Percentiles rank a stretch among this genome's conserved stretches.
These are phyloP conservation scores for Botryotinia calthae DNA, from an alignment of 2,329 filamentous ascomycete species.

Conservation along the genomic window DNA sequence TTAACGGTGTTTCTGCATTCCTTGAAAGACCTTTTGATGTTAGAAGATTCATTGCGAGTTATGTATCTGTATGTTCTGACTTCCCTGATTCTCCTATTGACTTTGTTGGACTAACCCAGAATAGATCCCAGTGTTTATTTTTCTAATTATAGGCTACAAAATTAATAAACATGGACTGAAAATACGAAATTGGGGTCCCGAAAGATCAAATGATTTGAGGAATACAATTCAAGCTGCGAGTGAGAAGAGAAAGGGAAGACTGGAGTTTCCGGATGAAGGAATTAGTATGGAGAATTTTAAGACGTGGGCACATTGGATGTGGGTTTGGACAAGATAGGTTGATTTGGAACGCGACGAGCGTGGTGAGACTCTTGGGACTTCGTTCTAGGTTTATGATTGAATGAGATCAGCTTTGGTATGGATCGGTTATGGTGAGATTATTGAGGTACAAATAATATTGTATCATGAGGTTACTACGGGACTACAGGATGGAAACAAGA, in stretches of 20 bases:
- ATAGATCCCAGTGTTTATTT: constrained; percentile 40
- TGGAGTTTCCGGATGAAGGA: constrained; percentile 39
- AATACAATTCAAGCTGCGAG: constrained; percentile 40
- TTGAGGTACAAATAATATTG: neutral
- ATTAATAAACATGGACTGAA: constrained; percentile 39
- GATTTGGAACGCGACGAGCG: neutral
- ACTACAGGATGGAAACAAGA: neutral
- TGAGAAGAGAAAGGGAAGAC: constrained; percentile 37
- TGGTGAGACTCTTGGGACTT: neutral
- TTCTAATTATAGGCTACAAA: constrained; percentile 40
- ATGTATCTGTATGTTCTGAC: constrained; percentile 41
- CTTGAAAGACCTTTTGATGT: constrained; percentile 40
- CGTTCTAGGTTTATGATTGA: neutral
- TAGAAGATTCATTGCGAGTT: constrained; percentile 42
- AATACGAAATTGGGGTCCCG: constrained; percentile 38
- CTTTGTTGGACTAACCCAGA: neutral
- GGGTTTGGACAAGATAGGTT: constrained; percentile 40
- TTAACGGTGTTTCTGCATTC: constrained; percentile 41
- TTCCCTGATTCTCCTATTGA: neutral
- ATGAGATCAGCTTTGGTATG: neutral
- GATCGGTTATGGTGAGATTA: neutral
- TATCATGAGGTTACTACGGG: neutral
- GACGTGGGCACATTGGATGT: constrained; percentile 38
- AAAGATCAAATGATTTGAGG: constrained; percentile 39
- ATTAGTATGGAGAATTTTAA: constrained; percentile 36